A percentile compares a stretch with the other conserved stretches of the same genome.
Evolutionary conservation across 306 rosid species (phyloP).

Genomic region (Cyamopsis tetragonoloba): DNA sequence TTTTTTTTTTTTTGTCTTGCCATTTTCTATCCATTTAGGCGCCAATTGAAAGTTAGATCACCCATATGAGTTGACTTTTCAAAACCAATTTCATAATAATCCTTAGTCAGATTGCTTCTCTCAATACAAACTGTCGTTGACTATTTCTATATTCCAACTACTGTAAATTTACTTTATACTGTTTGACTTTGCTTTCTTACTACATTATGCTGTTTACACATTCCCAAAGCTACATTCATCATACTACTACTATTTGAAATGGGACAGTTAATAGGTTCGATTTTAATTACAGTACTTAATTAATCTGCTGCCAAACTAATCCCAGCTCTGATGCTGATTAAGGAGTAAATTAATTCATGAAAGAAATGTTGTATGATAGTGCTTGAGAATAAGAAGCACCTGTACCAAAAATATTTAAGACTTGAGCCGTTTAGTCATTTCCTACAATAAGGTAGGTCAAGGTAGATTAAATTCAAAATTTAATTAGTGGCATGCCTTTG

Average conservation of each 20-base stretch:
- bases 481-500: constrained; percentile 26
- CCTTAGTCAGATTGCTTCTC: constrained; percentile 21
- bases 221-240: constrained; percentile 25
- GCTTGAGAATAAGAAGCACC: background rate
- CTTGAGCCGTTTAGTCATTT: background rate
- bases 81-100: background rate
- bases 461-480: background rate
- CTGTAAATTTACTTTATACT: too few species aligned
- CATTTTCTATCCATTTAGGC: background rate
- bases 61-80: constrained; percentile 50
- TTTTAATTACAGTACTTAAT: background rate
- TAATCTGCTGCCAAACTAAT: background rate
- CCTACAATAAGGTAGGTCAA: constrained; percentile 23
- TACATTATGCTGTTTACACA: background rate
- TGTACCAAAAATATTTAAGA: background rate
- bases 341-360: background rate
- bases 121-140: constrained; percentile 15
- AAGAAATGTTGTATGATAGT: background rate
- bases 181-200: background rate
- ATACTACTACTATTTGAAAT: background rate
- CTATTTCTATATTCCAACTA: background rate
- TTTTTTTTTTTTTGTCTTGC: background rate
- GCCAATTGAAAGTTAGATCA: constrained; percentile 51
- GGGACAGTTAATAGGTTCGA: background rate
- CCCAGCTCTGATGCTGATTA: background rate